phyloP scores from a whole-genome alignment of 352 stramenopile species.

The Phytophthora aleatoria region DNA sequence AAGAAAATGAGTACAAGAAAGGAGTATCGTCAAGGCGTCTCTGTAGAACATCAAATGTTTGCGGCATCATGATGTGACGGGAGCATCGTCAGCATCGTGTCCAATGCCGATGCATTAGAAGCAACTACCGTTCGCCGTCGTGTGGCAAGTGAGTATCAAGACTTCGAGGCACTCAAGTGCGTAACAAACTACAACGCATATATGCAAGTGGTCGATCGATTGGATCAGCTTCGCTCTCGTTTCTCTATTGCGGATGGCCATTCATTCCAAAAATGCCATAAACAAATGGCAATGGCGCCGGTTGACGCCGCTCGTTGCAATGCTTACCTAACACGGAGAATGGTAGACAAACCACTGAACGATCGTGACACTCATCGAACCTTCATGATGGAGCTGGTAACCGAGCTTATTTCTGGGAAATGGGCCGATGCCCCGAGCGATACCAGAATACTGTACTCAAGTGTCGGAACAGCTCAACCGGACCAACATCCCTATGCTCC shows the following conservation, averaged over 20 bases:
- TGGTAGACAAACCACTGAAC: conserved; percentile 1
- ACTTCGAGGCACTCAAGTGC: conserved; percentile 24
- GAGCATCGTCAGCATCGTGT: conserved; percentile 27
- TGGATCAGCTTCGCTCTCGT: conserved; percentile 7
- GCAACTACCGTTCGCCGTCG: conserved; percentile 1
- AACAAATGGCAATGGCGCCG: conserved; percentile 21
- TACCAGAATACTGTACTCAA: neutral
- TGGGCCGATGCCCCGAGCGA: conserved; percentile 7
- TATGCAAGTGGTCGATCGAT: conserved; percentile 39
- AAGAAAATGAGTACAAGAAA: neutral
- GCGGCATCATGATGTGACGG: conserved; percentile 26
- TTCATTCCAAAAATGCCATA: conserved; percentile 36
- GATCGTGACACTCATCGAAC: conserved; percentile 1
- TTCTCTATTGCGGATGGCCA: conserved; percentile 41
- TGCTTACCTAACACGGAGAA: conserved; percentile 15
- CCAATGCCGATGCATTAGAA: conserved; percentile 26
- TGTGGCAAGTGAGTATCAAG: neutral
- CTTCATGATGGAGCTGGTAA: conserved; percentile 6
- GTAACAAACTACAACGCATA: conserved; percentile 33
- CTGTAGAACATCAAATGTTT: conserved; percentile 8
- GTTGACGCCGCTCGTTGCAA: conserved; percentile 35
- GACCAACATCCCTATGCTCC: neutral
- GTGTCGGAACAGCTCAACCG: neutral
- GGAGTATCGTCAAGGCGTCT: neutral
- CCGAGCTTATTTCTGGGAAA: conserved; percentile 6